Percentiles rank a stretch among this genome's conserved stretches.
phyloP scores from a whole-genome alignment of 768 basidiomycete genomes.

The Phylloporus rhodoxanthus region DNA sequence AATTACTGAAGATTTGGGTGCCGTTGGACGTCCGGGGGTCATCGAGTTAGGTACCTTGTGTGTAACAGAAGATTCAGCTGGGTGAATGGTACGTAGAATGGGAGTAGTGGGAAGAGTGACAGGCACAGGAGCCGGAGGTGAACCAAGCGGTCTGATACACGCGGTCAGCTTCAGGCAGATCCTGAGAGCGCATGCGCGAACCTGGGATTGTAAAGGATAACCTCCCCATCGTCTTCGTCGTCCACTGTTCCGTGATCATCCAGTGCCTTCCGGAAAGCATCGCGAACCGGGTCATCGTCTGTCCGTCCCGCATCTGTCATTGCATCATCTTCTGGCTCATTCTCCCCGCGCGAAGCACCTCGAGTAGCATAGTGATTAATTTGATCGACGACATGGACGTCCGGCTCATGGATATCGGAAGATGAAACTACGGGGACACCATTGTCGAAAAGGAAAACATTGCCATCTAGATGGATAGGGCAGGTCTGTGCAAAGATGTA shows the following conservation, averaged over 20 bases:
- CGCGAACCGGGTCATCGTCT: slow-evolving; percentile 69
- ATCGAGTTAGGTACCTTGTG: slow-evolving; percentile 1
- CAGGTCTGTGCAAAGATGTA: slow-evolving; percentile 20
- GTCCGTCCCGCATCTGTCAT: slow-evolving; percentile 66
- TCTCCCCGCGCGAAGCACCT: slow-evolving; percentile 1
- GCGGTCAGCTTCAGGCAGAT: slow-evolving; percentile 3
- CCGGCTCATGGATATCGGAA: neutral
- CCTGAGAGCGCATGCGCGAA: slow-evolving; percentile 21
- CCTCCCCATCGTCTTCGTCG: slow-evolving; percentile 55
- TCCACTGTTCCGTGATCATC: slow-evolving; percentile 29
- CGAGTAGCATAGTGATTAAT: slow-evolving; percentile 6
- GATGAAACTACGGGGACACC: slow-evolving; percentile 5
- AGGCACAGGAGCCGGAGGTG: slow-evolving; percentile 11
- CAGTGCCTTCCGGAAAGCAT: slow-evolving; percentile 53
- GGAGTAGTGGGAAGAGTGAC: slow-evolving; percentile 19
- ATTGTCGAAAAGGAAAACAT: slow-evolving; percentile 18
- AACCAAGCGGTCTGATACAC: slow-evolving; percentile 14
- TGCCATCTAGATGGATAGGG: slow-evolving; percentile 21
- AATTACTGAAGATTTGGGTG: slow-evolving; percentile 22
- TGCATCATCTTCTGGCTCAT: slow-evolving; percentile 49
- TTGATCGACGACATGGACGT: slow-evolving; percentile 11
- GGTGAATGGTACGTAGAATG: slow-evolving; percentile 1
- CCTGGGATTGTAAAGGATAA: slow-evolving; percentile 75
- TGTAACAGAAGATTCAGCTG: slow-evolving; percentile 1
- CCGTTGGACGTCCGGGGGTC: slow-evolving; percentile 19